phyloP scores from a whole-genome alignment of 2,329 filamentous ascomycete genomes.

The Didymella glomerata region DNA sequence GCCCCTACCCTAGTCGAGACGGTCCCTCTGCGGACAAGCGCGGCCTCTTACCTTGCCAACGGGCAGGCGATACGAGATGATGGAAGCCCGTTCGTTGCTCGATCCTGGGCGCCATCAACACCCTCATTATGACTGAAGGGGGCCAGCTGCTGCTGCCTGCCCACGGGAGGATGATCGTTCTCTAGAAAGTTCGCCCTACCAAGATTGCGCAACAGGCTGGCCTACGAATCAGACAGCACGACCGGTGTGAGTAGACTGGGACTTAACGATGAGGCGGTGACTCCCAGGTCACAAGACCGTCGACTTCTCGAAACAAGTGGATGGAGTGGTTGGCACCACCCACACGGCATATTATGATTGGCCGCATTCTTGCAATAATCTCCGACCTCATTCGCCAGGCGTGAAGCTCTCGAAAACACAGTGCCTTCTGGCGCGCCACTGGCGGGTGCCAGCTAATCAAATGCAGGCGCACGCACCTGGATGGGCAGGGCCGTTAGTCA shows the following conservation, averaged over 20 bases:
- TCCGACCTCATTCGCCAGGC: slow-evolving; percentile 44
- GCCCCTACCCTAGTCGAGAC: slow-evolving; percentile 31
- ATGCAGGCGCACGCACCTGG: slow-evolving; percentile 25
- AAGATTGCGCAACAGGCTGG: slow-evolving; percentile 4
- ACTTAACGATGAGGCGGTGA: slow-evolving; percentile 29
- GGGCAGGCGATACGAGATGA: slow-evolving; percentile 40
- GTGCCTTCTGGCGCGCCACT: slow-evolving; percentile 41
- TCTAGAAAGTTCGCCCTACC: slow-evolving; percentile 10
- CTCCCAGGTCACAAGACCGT: slow-evolving; percentile 37
- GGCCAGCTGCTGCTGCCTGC: slow-evolving; percentile 15
- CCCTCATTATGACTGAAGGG: slow-evolving; percentile 23
- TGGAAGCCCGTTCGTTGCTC: slow-evolving; percentile 38
- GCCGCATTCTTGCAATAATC: slow-evolving; percentile 40
- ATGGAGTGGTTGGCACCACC: slow-evolving; percentile 19
- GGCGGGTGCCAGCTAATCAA: slow-evolving; percentile 27
- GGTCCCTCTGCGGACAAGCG: slow-evolving; percentile 30
- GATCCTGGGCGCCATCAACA: slow-evolving; percentile 30
- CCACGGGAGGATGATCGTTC: neutral
- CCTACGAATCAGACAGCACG: slow-evolving; percentile 14
- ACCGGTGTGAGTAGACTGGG: slow-evolving; percentile 25
- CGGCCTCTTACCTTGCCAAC: slow-evolving; percentile 36
- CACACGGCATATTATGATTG: slow-evolving; percentile 41
- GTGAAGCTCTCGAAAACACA: slow-evolving; percentile 44
- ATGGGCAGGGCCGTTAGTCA: slow-evolving; percentile 38
- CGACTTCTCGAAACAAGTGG: slow-evolving; percentile 25